These are phyloP conservation scores for Fusarium mexicanum DNA, from an alignment of 2,329 filamentous ascomycete genomes.

Conservation along the genomic window DNA sequence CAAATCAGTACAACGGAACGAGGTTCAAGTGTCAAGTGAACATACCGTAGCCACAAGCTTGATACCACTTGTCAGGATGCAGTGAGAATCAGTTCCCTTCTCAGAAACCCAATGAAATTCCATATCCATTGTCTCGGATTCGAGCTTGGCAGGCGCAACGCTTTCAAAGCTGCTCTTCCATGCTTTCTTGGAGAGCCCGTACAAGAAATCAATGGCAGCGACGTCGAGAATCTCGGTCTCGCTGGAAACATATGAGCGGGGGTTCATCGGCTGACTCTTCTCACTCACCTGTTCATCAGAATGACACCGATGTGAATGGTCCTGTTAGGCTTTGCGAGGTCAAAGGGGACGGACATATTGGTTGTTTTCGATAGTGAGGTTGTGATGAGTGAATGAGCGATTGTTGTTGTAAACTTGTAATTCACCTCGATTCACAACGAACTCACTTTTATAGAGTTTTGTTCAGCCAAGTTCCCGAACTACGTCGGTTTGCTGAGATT, in stretches of 20 bases:
- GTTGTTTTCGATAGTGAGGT: neutral
- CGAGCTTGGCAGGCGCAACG: conserved; percentile 17
- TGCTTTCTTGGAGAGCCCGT: conserved; percentile 29
- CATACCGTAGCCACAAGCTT: conserved; percentile 46
- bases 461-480: neutral
- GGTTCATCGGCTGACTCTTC: fast-evolving
- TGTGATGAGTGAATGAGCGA: neutral
- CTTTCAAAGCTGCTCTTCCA: conserved; percentile 26
- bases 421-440: fast-evolving
- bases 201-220: conserved; percentile 47
- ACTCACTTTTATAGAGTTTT: neutral
- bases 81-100: conserved; percentile 5
- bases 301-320: conserved; percentile 29
- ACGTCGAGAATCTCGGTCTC: conserved; percentile 51
- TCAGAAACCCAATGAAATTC: conserved; percentile 51
- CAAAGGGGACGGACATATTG: neutral
- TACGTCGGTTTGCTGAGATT: neutral
- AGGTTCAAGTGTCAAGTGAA: fast-evolving
- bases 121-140: conserved; percentile 41
- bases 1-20: neutral
- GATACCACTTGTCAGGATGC: conserved; percentile 41
- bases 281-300: conserved; percentile 18
- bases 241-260: neutral
- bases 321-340: conserved; percentile 14
- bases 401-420: neutral